A percentile compares a stretch with the other conserved stretches of the same genome.
Evolutionary conservation across 352 stramenopile species (phyloP).

Genomic region (Pythium monospermum): DNA sequence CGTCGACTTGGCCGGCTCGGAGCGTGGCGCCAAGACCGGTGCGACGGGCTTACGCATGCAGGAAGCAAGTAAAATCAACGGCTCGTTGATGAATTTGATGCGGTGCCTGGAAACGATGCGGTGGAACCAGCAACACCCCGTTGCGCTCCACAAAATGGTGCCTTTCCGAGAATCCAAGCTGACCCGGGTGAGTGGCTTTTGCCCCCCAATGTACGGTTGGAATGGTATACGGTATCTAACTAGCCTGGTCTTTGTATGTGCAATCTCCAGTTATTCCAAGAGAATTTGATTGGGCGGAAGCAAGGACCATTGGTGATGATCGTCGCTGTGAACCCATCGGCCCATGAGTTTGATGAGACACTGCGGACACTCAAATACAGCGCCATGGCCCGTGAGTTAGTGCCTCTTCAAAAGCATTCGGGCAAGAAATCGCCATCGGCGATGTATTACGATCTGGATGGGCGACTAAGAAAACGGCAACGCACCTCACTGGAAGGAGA

Average conservation of each 20-base stretch:
- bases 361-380: constrained; percentile 95
- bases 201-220: not conserved
- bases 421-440: constrained; percentile 31
- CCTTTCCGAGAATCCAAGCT: constrained; percentile 97
- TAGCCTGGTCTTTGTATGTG: not conserved
- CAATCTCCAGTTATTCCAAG: constrained; percentile 90
- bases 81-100: constrained; percentile 97
- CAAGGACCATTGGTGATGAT: constrained; percentile 93
- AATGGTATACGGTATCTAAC: not conserved
- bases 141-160: constrained; percentile 85
- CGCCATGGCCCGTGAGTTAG: constrained; percentile 88
- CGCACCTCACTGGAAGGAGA: constrained; percentile 13
- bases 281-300: constrained; percentile 86
- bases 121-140: constrained; percentile 84
- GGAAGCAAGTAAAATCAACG: constrained; percentile 98
- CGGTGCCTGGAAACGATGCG: constrained; percentile 93
- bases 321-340: constrained; percentile 93
- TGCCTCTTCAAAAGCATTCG: constrained; percentile 40
- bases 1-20: constrained; percentile 92
- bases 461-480: constrained; percentile 21
- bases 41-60: constrained; percentile 89
- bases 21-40: constrained; percentile 69
- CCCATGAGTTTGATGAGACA: constrained; percentile 95
- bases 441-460: constrained; percentile 27
- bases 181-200: constrained; percentile 48